phyloP scores from a whole-genome alignment of 352 stramenopile species.

The Plasmopara viticola region DNA sequence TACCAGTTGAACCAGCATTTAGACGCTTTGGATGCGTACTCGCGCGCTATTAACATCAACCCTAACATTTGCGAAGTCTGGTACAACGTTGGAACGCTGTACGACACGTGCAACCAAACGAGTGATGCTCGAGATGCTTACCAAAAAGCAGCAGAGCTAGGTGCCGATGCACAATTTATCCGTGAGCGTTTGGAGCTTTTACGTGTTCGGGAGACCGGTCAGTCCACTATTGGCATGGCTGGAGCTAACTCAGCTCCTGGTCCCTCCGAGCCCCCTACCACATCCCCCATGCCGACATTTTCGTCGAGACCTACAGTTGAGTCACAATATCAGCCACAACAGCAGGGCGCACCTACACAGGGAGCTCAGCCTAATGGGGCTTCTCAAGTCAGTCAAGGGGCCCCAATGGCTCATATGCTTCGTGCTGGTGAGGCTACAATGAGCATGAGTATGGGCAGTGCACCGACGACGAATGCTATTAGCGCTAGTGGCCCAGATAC shows the following conservation, averaged over 20 bases:
- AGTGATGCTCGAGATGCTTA: conserved; percentile 84
- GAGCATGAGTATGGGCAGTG: conserved; percentile 46
- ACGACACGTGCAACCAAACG: conserved; percentile 88
- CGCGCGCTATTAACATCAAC: conserved; percentile 88
- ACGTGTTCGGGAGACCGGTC: conserved; percentile 66
- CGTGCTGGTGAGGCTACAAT: conserved; percentile 39
- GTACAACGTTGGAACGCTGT: conserved; percentile 89
- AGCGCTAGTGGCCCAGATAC: conserved; percentile 36
- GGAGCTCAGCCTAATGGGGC: conserved; percentile 27
- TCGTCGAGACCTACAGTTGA: conserved; percentile 58
- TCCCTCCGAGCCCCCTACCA: conserved; percentile 74
- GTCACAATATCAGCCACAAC: conserved; percentile 42
- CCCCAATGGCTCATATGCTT: conserved; percentile 49
- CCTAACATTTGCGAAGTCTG: conserved; percentile 89
- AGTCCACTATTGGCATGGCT: conserved; percentile 79
- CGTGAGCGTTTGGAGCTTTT: conserved; percentile 73
- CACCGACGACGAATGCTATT: conserved; percentile 30
- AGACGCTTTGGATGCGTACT: conserved; percentile 85
- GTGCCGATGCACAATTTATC: conserved; percentile 79
- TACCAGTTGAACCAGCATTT: conserved; percentile 87
- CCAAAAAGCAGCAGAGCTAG: conserved; percentile 83
- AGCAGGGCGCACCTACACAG: conserved; percentile 26
- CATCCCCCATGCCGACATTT: conserved; percentile 83
- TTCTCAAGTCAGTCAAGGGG: conserved; percentile 26
- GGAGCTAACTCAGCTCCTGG: conserved; percentile 73